A percentile compares a stretch with the other conserved stretches of the same genome.
Evolutionary conservation across 2,329 filamentous ascomycete species (phyloP).

Genomic region (Huntiella savannae): DNA sequence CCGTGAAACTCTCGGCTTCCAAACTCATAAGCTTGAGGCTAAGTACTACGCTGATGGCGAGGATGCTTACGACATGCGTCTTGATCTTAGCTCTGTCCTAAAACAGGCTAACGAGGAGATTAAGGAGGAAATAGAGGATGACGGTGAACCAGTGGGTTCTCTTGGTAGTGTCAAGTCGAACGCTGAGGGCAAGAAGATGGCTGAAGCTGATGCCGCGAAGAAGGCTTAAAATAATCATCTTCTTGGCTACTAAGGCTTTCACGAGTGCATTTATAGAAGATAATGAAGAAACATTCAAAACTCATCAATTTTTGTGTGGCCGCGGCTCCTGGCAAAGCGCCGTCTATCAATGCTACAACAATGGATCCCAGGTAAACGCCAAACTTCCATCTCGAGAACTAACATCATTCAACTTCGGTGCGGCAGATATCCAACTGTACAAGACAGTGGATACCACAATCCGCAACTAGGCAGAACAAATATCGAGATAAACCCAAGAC

Average conservation of each 20-base stretch:
- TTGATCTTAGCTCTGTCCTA: conserved; percentile 51
- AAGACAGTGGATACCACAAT: too few species aligned
- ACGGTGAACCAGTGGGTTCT: conserved; percentile 53
- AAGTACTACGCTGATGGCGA: conserved; percentile 98
- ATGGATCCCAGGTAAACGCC: too few species aligned
- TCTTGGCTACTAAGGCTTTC: too few species aligned
- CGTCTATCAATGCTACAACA: too few species aligned
- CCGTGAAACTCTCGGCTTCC: conserved; percentile 77
- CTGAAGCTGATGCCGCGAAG: conserved; percentile 26
- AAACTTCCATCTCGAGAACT: too few species aligned
- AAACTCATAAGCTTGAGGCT: conserved; percentile 64
- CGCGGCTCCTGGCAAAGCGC: too few species aligned
- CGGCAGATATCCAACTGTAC: too few species aligned
- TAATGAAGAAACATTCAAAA: too few species aligned
- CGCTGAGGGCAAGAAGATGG: neutral
- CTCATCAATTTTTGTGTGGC: too few species aligned
- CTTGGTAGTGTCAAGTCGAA: conserved; percentile 25
- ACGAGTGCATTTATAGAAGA: conserved; percentile 44
- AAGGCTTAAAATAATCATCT: conserved; percentile 20
- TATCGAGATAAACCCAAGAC: too few species aligned
- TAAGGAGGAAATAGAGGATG: conserved; percentile 31
- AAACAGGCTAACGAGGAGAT: conserved; percentile 26
- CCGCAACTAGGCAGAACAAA: too few species aligned
- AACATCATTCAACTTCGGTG: too few species aligned
- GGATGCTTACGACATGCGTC: conserved; percentile 85